phyloP scores from a whole-genome alignment of 2,329 filamentous ascomycete species.

The Alternaria panax region DNA sequence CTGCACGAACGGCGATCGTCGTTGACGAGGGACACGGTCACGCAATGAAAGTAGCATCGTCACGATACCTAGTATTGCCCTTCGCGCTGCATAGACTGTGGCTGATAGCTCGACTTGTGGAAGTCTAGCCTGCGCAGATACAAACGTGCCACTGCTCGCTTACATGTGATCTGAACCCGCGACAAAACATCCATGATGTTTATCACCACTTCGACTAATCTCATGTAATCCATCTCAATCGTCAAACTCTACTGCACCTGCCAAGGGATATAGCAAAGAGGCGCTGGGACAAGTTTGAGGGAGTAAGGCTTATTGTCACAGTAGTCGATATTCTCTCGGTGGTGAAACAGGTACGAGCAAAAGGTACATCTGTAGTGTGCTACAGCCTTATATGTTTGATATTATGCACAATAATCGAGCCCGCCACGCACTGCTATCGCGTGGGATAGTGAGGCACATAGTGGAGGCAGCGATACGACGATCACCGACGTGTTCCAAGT shows the following conservation, averaged over 20 bases:
- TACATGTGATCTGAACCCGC: background rate
- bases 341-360: background rate
- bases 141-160: background rate
- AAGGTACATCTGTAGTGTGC: background rate
- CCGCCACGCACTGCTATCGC: background rate
- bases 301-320: background rate
- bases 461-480: background rate
- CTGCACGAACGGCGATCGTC: background rate
- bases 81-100: background rate
- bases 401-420: background rate
- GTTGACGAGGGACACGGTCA: background rate
- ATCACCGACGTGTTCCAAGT: conserved; percentile 2
- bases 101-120: background rate
- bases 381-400: background rate
- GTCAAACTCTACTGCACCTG: background rate
- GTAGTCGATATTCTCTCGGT: background rate
- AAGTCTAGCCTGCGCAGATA: background rate
- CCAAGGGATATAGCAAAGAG: background rate
- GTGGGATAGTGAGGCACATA: conserved; percentile 1
- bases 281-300: background rate
- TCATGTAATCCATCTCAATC: background rate
- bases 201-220: background rate
- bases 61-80: background rate
- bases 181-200: background rate
- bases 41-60: background rate